Percentiles rank a stretch among this genome's conserved stretches.
These are phyloP conservation scores for Orobanche coerulescens DNA, from an alignment of 257 asterid genomes.

Conservation along the genomic window DNA sequence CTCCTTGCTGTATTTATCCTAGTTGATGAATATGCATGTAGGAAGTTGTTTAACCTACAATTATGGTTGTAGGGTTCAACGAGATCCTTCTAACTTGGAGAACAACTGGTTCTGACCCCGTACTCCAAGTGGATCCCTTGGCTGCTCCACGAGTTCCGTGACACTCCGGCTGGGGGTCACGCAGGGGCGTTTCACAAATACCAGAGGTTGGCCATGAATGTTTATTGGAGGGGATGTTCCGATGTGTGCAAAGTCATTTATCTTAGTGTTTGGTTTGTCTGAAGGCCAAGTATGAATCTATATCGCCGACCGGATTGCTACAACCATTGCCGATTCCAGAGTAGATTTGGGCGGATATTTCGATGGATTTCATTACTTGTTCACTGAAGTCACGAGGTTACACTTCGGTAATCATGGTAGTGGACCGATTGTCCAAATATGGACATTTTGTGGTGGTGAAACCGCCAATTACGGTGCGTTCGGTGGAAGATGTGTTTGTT, in stretches of 20 bases:
- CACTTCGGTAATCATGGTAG: neutral
- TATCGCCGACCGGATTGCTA: neutral
- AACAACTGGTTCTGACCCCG: neutral
- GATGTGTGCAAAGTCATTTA: neutral
- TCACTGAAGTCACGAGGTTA: neutral
- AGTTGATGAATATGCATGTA: too few species aligned
- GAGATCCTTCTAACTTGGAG: too few species aligned
- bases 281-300: neutral
- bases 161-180: neutral
- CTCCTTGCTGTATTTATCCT: too few species aligned
- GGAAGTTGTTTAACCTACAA: too few species aligned
- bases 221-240: neutral
- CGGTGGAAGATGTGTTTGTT: neutral
- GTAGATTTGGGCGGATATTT: neutral
- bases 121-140: neutral
- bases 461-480: neutral
- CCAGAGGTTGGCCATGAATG: neutral
- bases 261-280: neutral
- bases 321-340: constrained; percentile 2
- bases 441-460: neutral
- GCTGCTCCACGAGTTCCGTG: neutral
- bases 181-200: neutral
- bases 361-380: constrained; percentile 3
- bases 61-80: too few species aligned
- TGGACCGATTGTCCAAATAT: neutral